Conservation (phyloP, 495 filamentous ascomycete species). For the Chaetomium fimeti region DNA sequence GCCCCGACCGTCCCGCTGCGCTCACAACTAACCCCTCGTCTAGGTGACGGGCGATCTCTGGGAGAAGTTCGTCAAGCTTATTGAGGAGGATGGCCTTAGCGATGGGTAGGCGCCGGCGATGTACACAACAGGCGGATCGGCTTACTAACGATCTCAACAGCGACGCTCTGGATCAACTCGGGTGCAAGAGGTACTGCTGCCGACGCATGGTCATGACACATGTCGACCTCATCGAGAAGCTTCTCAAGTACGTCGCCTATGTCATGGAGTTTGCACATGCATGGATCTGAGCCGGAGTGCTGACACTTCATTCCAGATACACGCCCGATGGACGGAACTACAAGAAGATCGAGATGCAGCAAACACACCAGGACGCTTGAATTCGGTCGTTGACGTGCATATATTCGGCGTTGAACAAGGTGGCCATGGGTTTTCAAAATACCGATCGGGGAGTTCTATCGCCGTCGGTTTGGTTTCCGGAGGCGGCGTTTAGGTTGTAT, state of each 20-base stretch:
- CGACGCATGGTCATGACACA: slow-evolving; percentile 99
- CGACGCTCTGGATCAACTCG: slow-evolving; percentile 89
- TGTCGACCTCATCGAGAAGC: slow-evolving; percentile 97
- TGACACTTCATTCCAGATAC: slow-evolving; percentile 38
- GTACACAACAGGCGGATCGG: background rate
- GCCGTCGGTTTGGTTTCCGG: background rate
- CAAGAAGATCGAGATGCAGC: slow-evolving; percentile 47
- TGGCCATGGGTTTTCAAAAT: slow-evolving; percentile 5
- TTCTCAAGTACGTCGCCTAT: slow-evolving; percentile 69
- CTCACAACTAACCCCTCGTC: slow-evolving; percentile 26
- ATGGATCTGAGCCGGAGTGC: background rate
- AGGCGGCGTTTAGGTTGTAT: slow-evolving; percentile 23
- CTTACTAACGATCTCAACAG: slow-evolving; percentile 19
- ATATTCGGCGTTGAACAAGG: slow-evolving; percentile 14
- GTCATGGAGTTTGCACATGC: background rate
- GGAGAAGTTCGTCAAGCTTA: slow-evolving; percentile 85
- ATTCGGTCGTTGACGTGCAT: slow-evolving; percentile 11
- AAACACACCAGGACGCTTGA: slow-evolving; percentile 7
- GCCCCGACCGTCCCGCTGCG: background rate
- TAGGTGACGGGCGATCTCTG: slow-evolving; percentile 96
- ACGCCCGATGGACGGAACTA: slow-evolving; percentile 54
- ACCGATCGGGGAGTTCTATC: background rate
- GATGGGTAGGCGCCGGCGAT: slow-evolving; percentile 64
- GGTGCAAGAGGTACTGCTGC: slow-evolving; percentile 94
- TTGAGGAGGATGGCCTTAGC: slow-evolving; percentile 69